phyloP scores from a whole-genome alignment of 2,329 filamentous ascomycete genomes.

The Fusarium setosum region DNA sequence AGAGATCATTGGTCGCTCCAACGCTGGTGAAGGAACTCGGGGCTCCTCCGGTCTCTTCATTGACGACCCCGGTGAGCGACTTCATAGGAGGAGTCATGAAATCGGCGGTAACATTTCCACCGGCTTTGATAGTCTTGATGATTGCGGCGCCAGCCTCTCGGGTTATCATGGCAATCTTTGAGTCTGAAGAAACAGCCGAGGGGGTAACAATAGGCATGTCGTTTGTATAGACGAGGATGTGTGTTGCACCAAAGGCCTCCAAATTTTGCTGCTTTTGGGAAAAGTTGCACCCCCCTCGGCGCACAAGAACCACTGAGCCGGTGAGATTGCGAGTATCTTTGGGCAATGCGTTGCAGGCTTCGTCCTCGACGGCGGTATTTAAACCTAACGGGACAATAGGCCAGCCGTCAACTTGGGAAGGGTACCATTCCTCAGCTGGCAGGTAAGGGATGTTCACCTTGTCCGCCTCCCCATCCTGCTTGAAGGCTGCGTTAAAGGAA shows the following conservation, averaged over 20 bases:
- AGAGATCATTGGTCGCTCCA: slow-evolving; percentile 45
- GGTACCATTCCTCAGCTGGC: neutral
- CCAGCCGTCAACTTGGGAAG: neutral
- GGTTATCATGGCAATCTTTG: neutral
- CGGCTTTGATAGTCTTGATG: neutral
- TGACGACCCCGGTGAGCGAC: neutral
- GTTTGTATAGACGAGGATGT: neutral
- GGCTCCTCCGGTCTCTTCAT: neutral
- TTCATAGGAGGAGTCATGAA: neutral
- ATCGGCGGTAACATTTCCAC: neutral
- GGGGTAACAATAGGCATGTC: neutral
- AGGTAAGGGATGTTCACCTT: slow-evolving; percentile 25
- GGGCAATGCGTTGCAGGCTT: neutral
- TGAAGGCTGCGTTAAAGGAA: slow-evolving; percentile 45
- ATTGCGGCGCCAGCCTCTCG: neutral
- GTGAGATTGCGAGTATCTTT: neutral
- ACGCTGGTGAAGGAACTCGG: neutral
- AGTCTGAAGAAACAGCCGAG: neutral
- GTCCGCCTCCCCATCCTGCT: slow-evolving; percentile 41
- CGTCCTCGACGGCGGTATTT: neutral
- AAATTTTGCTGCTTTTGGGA: neutral
- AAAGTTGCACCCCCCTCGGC: neutral
- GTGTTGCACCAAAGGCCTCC: neutral
- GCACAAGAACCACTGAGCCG: neutral
- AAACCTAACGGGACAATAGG: neutral